Percentiles rank a stretch among this genome's conserved stretches.
Conservation (phyloP, 345 rosid species). For the Syzygium grande region DNA sequence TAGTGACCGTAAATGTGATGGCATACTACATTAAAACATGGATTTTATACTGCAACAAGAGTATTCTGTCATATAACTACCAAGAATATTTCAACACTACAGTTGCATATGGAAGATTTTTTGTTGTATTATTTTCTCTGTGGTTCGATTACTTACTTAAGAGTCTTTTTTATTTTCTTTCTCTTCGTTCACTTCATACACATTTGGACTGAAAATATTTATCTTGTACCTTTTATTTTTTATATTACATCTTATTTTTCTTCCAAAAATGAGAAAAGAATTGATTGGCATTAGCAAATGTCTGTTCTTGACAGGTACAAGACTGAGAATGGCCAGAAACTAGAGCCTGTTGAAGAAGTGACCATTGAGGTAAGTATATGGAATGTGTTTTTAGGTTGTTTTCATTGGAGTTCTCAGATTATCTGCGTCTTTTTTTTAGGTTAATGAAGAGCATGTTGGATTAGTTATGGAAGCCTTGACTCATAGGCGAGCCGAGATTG, state of each 20-base stretch:
- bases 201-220: neutral
- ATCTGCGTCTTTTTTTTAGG: conserved; percentile 17
- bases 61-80: neutral
- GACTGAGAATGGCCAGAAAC: conserved; percentile 53
- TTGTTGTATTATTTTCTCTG: neutral
- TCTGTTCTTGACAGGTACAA: conserved; percentile 51
- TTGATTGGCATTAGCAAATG: neutral
- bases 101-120: neutral
- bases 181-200: neutral
- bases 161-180: neutral
- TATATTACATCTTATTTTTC: neutral
- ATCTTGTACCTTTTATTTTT: neutral
- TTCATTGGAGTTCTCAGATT: neutral
- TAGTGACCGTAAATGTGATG: neutral
- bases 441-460: conserved; percentile 94
- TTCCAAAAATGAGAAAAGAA: neutral
- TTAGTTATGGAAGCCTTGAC: conserved; percentile 91
- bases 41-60: neutral
- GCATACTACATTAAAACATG: neutral
- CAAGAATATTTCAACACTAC: neutral
- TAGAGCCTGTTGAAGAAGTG: conserved; percentile 97
- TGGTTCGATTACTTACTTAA: neutral
- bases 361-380: conserved; percentile 58
- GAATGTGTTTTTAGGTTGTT: neutral
- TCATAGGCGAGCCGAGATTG: conserved; percentile 78